Conservation (phyloP, 1,284 basidiomycete species). For the Hemileia vastatrix region DNA sequence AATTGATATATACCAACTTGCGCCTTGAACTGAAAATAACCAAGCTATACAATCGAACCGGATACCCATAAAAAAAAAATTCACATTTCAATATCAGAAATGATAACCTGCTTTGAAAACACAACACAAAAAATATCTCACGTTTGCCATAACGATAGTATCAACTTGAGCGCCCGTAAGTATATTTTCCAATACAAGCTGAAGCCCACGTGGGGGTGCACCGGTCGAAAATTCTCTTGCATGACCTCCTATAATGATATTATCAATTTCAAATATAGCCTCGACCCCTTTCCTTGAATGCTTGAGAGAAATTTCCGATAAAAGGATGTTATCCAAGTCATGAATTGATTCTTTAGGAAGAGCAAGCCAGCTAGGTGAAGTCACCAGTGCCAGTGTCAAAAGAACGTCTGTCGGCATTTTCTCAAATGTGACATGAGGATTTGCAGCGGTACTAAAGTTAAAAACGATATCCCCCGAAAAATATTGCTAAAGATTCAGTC, state of each 20-base stretch:
- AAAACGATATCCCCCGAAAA: background rate
- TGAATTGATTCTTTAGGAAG: constrained; percentile 77
- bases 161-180: constrained; percentile 28
- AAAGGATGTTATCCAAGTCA: constrained; percentile 90
- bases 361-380: constrained; percentile 81
- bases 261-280: constrained; percentile 75
- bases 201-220: constrained; percentile 67
- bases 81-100: background rate
- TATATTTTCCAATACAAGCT: constrained; percentile 59
- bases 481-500: constrained; percentile 35
- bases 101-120: background rate
- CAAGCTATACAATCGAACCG: constrained; percentile 48
- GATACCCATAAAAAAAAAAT: background rate
- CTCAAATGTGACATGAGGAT: constrained; percentile 50
- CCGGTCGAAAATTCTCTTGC: constrained; percentile 61
- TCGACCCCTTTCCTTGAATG: constrained; percentile 58
- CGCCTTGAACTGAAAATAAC: constrained; percentile 91
- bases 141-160: constrained; percentile 69
- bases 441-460: constrained; percentile 16
- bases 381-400: constrained; percentile 82
- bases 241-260: constrained; percentile 86
- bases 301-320: constrained; percentile 56
- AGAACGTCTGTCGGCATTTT: constrained; percentile 58
- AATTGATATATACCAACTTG: constrained; percentile 77
- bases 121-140: background rate